phyloP scores from a whole-genome alignment of 1,139 yeast species.

The Hyphopichia khmerensis region DNA sequence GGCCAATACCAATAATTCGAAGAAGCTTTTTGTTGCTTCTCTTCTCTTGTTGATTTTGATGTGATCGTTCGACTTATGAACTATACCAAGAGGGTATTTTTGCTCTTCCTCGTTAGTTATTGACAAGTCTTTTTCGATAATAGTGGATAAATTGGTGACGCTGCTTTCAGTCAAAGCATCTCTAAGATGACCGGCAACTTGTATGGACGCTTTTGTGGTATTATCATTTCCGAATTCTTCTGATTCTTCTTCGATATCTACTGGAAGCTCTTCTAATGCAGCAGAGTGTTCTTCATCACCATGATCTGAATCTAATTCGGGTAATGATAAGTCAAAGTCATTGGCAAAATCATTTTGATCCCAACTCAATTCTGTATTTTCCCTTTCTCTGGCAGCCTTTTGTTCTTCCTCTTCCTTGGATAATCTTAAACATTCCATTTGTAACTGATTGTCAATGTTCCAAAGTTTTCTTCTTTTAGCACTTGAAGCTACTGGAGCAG shows the following conservation, averaged over 20 bases:
- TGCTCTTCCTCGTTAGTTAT: slow-evolving; percentile 12
- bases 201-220: slow-evolving; percentile 44
- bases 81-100: slow-evolving; percentile 29
- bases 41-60: slow-evolving; percentile 40
- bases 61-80: slow-evolving; percentile 12
- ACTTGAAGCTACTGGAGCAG: slow-evolving; percentile 22
- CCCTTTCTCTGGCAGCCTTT: slow-evolving; percentile 13
- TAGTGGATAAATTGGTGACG: slow-evolving; percentile 34
- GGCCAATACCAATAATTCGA: slow-evolving; percentile 80
- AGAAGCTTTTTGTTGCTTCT: slow-evolving; percentile 75
- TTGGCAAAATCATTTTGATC: slow-evolving; percentile 21
- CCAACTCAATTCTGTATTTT: slow-evolving; percentile 11
- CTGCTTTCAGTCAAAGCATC: slow-evolving; percentile 22
- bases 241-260: slow-evolving; percentile 11
- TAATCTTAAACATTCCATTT: slow-evolving; percentile 29
- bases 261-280: slow-evolving; percentile 12
- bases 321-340: slow-evolving; percentile 39
- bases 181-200: slow-evolving; percentile 55
- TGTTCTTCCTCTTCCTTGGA: slow-evolving; percentile 22
- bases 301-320: slow-evolving; percentile 28
- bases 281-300: slow-evolving; percentile 6
- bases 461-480: slow-evolving; percentile 30
- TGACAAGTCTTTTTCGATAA: slow-evolving; percentile 40
- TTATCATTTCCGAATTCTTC: slow-evolving; percentile 14
- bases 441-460: slow-evolving; percentile 34